Evolutionary conservation across 306 rosid genomes (phyloP).

Genomic region (Cucumis hystrix): DNA sequence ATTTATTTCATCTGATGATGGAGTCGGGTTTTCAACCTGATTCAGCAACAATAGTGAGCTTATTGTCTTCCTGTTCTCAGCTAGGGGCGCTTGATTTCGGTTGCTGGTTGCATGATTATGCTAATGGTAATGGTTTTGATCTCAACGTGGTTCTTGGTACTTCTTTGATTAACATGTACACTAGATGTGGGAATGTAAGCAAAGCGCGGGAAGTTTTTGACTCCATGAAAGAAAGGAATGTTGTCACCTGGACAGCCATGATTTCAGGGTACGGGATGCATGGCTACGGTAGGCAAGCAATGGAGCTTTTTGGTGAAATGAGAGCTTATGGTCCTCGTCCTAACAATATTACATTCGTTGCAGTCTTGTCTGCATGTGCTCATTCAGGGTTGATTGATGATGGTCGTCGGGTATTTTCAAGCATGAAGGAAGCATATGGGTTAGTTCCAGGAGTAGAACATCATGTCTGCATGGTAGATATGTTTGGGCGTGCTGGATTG

Average conservation of each 20-base stretch:
- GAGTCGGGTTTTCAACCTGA: conserved; percentile 36
- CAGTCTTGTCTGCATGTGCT: conserved; percentile 76
- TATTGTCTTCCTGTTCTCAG: conserved; percentile 71
- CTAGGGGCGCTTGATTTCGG: conserved; percentile 61
- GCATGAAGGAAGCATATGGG: conserved; percentile 51
- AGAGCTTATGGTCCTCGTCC: conserved; percentile 37
- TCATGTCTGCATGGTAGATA: conserved; percentile 77
- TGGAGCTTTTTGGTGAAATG: conserved; percentile 48
- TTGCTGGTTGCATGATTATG: conserved; percentile 46
- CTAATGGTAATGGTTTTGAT: conserved; percentile 23
- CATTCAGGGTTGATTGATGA: conserved; percentile 73
- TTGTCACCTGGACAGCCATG: conserved; percentile 83
- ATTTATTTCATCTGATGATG: conserved; percentile 30
- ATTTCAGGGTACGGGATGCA: conserved; percentile 76
- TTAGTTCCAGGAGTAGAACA: conserved; percentile 72
- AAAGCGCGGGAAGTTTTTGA: conserved; percentile 56
- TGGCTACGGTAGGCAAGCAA: conserved; percentile 62
- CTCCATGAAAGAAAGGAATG: conserved; percentile 50
- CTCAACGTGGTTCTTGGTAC: conserved; percentile 58
- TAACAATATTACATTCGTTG: conserved; percentile 61
- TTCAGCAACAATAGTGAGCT: conserved; percentile 46
- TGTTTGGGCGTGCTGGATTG: conserved; percentile 83
- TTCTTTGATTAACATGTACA: conserved; percentile 71
- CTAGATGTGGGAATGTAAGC: conserved; percentile 56
- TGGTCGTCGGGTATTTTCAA: conserved; percentile 42